Evolutionary conservation across 228 moss, liverwort and hornwort species (phyloP), one percentile per base, ranked within the genome.

Genomic region (Sphagnum fallax): DNA sequence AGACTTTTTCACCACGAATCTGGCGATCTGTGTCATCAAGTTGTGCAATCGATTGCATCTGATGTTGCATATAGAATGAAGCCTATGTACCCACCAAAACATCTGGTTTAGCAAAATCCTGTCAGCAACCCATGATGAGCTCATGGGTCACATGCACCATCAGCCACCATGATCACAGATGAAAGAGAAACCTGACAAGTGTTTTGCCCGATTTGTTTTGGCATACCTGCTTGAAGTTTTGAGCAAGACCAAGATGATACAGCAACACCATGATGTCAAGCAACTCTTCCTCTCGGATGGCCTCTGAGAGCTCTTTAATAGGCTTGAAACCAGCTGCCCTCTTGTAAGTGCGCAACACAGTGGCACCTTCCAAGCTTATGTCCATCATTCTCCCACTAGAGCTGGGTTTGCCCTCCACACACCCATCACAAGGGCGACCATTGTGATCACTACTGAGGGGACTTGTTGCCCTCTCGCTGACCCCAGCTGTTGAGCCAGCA

Each of bases 231-330:
- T 94, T 98, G 49, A 94, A 98, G 64, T 94, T 91, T 68, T 94
- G 89, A 55, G 92, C 90, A 64, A 94, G 83, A 0, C 98, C 98
- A 49, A 98, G 83, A 75, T 98, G 98, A 64, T 98, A 98, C 13
- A 98, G 77, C 64, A 98, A 75, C 65, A 98, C 86, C 80, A 98
- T 86, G 68, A 78, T 78, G 64, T 98, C 98, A 68, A 98, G 75
- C 63, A 98, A 67, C 83, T 98, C 98, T 82, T 98, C 92, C 82
- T 98, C 98, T 69, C 94, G 81, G 59, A 98, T 98, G 15, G 98
- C 94, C 80, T 92, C 92, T 12, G 94, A 94, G 62, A 98, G 90
- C 71, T 94, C 98, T 80, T 83, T 98, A 68, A 93, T 94, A 11
- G 87, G 76, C 76, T 90, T 89, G 69, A 92, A 98, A 49, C 92